A percentile compares a stretch with the other conserved stretches of the same genome.
These are phyloP conservation scores for Plasmodium gaboni DNA, from an alignment of 169 alveolate genomes.

Conservation along the genomic window DNA sequence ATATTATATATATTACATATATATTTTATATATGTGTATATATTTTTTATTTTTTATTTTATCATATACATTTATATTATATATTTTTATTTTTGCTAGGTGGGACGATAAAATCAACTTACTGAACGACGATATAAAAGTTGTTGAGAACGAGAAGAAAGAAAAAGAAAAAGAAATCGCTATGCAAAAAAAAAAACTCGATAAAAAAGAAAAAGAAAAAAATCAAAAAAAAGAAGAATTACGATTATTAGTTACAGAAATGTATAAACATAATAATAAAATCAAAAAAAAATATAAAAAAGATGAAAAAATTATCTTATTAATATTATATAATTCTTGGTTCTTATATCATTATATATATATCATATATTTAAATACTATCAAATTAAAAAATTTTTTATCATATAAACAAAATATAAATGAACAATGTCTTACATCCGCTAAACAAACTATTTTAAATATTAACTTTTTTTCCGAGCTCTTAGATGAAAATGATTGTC, in stretches of 20 bases:
- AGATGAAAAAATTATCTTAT: slow-evolving; percentile 24
- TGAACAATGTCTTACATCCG: slow-evolving; percentile 35
- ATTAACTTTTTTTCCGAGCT: slow-evolving; percentile 36
- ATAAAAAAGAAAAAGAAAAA: slow-evolving; percentile 61
- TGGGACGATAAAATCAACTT: slow-evolving; percentile 52
- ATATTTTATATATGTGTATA: too few relatives aligned
- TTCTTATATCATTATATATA: slow-evolving; percentile 55
- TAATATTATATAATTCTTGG: slow-evolving; percentile 48
- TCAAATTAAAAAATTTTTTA: slow-evolving; percentile 35
- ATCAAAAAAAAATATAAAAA: slow-evolving; percentile 20
- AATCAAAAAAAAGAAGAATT: slow-evolving; percentile 48
- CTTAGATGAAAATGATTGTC: slow-evolving; percentile 21
- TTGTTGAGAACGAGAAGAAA: slow-evolving; percentile 29
- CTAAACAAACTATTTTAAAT: slow-evolving; percentile 38
- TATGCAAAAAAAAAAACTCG: slow-evolving; percentile 18
- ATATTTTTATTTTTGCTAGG: slow-evolving; percentile 16
- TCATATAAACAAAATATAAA: slow-evolving; percentile 28
- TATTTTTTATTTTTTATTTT: not conserved
- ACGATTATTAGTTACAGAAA: slow-evolving; percentile 26
- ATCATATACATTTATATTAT: not conserved
- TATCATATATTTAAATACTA: slow-evolving; percentile 29
- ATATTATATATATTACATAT: not conserved
- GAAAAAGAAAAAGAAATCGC: slow-evolving; percentile 57
- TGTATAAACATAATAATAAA: slow-evolving; percentile 51
- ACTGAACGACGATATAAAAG: slow-evolving; percentile 40